Percentiles rank a stretch among this genome's conserved stretches.
Evolutionary conservation across 306 rosid genomes (phyloP).

Genomic region (Oxytropis ochrocephala): DNA sequence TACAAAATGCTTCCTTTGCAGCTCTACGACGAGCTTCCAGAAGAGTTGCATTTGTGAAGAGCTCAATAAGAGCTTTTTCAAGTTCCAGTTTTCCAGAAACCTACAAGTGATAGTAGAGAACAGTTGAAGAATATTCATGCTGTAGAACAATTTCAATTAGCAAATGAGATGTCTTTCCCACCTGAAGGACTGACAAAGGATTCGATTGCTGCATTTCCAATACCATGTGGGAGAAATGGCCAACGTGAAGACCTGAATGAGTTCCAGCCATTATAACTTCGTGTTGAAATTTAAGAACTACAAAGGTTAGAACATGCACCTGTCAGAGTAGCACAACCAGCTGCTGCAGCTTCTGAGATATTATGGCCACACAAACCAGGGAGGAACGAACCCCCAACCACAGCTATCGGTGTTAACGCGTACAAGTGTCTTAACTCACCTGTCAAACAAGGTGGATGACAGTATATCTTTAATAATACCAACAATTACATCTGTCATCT

Average conservation of each 20-base stretch:
- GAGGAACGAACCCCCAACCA: slow-evolving; percentile 87
- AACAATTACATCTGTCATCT: not conserved
- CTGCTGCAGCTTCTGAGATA: slow-evolving; percentile 90
- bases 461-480: not conserved
- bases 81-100: slow-evolving; percentile 63
- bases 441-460: slow-evolving; percentile 29
- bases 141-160: not conserved
- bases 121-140: slow-evolving; percentile 1
- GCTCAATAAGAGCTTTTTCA: slow-evolving; percentile 43
- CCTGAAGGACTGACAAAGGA: slow-evolving; percentile 75
- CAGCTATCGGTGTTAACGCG: slow-evolving; percentile 67
- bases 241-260: slow-evolving; percentile 57
- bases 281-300: slow-evolving; percentile 23
- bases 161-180: slow-evolving; percentile 13
- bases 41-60: slow-evolving; percentile 41
- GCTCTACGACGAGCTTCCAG: slow-evolving; percentile 64
- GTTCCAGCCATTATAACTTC: slow-evolving; percentile 5
- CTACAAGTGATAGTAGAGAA: slow-evolving; percentile 31
- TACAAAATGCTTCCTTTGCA: slow-evolving; percentile 51
- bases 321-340: slow-evolving; percentile 90
- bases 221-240: slow-evolving; percentile 84
- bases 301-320: slow-evolving; percentile 29
- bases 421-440: slow-evolving; percentile 78
- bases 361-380: slow-evolving; percentile 79
- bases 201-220: slow-evolving; percentile 64